Base-by-base conservation (phyloP, 2,329 filamentous ascomycete genomes). In the Cladosporium halotolerans region DNA sequence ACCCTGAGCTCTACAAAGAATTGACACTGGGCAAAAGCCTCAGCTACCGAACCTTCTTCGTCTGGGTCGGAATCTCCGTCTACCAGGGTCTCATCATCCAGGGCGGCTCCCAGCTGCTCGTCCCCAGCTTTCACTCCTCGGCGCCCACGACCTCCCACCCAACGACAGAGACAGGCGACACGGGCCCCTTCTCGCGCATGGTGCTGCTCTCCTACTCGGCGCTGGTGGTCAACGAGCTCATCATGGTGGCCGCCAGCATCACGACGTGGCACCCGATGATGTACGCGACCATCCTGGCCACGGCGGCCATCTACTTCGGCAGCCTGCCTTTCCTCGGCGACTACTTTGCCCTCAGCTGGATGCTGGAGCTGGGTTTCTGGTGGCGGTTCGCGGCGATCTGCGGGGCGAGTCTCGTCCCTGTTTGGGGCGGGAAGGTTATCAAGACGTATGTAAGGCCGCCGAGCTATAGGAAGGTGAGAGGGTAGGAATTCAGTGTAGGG, bases 21-120 rank as follows among this genome's bases (percentile, higher is more conserved):
- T 78, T 99, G n/a, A 96, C 92, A 0, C 82, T 83, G 0, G 92
- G 92, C 9, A 85, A 88, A 11, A 90, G 86, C 4, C 79, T 99
- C 14, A 91, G 86, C 48, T 97, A 97, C 72, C 84, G 86, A 52
- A 96, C 90, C 9, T 99, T 99, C 74, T 96, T 96, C 74, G 84
- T 92, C 58, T 99, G 95, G 95, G 89, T 97, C 5, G 78, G 90
- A 13, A 89, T 99, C 9, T 95, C 88, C 36, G 83, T 99, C 60
- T 99, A 99, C 72, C 93, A 99, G 70, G 93, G 93, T 47, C 82
- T 88, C 59, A 85, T 97, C 67, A 97, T 99, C 64, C 92, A 99
- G 72, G 91, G 92, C n/a, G 79, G 96, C 10, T 85, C 87, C 0
- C 91, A 99, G 69, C 77, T 99, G 13, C 79, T 99, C 18, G 87